Evolutionary conservation across 108 stramenopile species (phyloP).

Genomic region (Poteriospumella lacustris): DNA sequence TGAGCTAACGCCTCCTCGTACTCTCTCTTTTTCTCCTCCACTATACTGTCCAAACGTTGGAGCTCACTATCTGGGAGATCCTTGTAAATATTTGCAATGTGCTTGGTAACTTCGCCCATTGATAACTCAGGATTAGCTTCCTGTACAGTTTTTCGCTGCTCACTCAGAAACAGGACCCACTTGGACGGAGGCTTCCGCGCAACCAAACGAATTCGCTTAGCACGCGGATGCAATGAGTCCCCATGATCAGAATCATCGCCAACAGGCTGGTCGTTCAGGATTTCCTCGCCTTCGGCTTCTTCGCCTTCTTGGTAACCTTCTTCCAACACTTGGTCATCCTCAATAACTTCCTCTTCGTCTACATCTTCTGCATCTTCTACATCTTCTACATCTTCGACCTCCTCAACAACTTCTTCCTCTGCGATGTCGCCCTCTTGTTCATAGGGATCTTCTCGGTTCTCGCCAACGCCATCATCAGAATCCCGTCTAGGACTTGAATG

Average conservation of each 20-base stretch:
- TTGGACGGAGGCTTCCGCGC: not conserved
- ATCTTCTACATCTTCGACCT: not conserved
- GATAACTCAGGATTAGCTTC: not conserved
- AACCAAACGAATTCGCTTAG: not conserved
- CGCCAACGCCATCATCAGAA: no score
- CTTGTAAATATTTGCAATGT: slow-evolving; percentile 60
- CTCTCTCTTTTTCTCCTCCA: slow-evolving; percentile 49
- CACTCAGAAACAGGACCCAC: slow-evolving; percentile 11
- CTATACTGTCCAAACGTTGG: slow-evolving; percentile 17
- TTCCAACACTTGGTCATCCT: not conserved
- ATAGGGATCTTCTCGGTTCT: not conserved
- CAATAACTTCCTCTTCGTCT: not conserved
- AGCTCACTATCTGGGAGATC: not conserved
- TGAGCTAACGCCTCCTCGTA: slow-evolving; percentile 58
- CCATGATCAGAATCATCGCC: no score
- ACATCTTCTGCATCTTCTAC: not conserved
- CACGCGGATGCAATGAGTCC: no score
- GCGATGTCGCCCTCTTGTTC: not conserved
- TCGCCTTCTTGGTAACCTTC: not conserved
- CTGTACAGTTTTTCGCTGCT: not conserved
- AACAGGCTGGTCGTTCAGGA: no score
- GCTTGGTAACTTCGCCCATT: slow-evolving; percentile 57
- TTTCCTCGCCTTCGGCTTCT: not conserved
- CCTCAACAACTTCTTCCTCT: not conserved
- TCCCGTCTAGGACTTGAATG: no score